Base-by-base conservation (phyloP, 2,329 filamentous ascomycete species). In the Acrocalymma vagum region DNA sequence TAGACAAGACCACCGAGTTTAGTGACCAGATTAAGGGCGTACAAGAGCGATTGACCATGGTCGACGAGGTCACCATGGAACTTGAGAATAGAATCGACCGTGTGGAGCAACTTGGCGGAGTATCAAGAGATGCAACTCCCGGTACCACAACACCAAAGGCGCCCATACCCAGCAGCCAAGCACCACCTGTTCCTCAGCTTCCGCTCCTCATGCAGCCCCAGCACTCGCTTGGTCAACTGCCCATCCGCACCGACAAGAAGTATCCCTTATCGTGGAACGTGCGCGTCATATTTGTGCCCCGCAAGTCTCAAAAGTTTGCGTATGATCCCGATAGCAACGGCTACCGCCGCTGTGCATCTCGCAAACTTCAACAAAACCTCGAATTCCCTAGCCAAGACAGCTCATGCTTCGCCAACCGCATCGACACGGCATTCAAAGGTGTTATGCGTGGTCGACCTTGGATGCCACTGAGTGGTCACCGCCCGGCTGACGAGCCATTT, bases 51-150 rank as follows among this genome's bases (percentile, higher is more conserved):
- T 37, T 72, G 46, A 63, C 53, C 11, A 56, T 68, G 48, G 61
- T 72, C n/a, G 69, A 72, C 36, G 69, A 72, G 27, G 59, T 63
- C 11, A 67, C 65, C 13, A 72, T 72, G 69, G 66, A 70, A 10
- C 43, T 71, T 20, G 69, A 72, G 42, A 64, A 69, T 36, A 52
- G 67, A 27, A 48, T 72, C 15, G 69, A 72, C 29, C 56, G 56
- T 40, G 48, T 69, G n/a, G 65, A 70, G 43, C 42, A 56, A 28
- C 29, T 32, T 25, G 50, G 40, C 36, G 50, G 60, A 9, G 23
- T 42, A 21, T 65, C 59, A 15, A 59, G 60, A 41, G 63, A 62
- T 28, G 45, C 53, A 10, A 68, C 66, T 28, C 66, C 65, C 8
- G 53, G 55, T 13, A 45, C 55, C 10, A 50, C 58, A 24, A 67